Evolutionary conservation across 495 filamentous ascomycete species (phyloP), one percentile per base, ranked within the genome.

Genomic region (Aspergillus cavernicola): DNA sequence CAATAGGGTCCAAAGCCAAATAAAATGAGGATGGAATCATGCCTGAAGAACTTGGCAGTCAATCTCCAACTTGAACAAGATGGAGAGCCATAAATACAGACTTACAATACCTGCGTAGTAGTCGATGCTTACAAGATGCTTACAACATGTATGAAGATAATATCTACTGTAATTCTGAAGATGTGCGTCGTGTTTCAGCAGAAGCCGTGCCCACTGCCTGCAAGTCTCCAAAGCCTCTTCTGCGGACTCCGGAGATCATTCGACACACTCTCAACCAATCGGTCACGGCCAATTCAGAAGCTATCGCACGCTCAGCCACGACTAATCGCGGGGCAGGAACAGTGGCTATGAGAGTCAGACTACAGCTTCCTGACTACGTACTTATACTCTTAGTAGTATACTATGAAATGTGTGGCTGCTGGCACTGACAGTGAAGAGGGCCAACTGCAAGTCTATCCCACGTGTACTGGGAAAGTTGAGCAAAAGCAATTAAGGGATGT

Each of bases 1-100:
- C 24, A 9, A 9, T 4, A 28, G 9, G 4, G 9, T 28, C 6
- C 12, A 33, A 10, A n/a, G n/a, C 6, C 12, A 35, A 55, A 55
- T 28, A 9, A 55, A 33, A 33, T 10, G 31, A 33, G 7, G 9
- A 29, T 46, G 22, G n/a, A 39, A 40, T 33, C 5, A 37, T 48
- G 44, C 41, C 51, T 59, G 56, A 59, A 55, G 56, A 59, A 59
- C 52, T 52, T 55, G 47, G 48, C 50, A 37, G 47, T 31, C 31
- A 51, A 26, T 35, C 7, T 41, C 29, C n/a, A n/a, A n/a, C 23
- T 20, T 11, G 23, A 39, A 50, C 36, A 18, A 36, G 35, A 39
- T 26, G 36, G 47, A 28, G 32, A 29, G n/a, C n/a, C n/a, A n/a
- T n/a, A n/a, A n/a, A n/a, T 4, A 5, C 26, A 29, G 26, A 29